A percentile compares a stretch with the other conserved stretches of the same genome.
These are phyloP conservation scores for Tuber microsphaerosporum DNA, from an alignment of 495 filamentous ascomycete genomes.

Conservation along the genomic window DNA sequence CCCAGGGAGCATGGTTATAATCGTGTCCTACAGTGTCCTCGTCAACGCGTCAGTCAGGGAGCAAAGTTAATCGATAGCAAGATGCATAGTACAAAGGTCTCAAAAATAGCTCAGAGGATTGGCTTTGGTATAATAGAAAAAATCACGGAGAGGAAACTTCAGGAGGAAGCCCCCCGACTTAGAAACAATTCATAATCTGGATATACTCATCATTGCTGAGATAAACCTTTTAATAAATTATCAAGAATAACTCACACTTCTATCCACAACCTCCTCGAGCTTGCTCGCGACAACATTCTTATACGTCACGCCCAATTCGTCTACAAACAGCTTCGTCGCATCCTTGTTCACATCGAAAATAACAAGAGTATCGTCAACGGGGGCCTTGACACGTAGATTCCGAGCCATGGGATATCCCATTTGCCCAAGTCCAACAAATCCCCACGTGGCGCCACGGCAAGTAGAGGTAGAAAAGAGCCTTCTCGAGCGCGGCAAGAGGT, in stretches of 20 bases:
- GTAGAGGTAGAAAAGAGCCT: slow-evolving; percentile 27
- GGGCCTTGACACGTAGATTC: slow-evolving; percentile 71
- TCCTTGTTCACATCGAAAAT: slow-evolving; percentile 68
- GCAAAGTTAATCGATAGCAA: background rate
- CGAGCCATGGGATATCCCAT: slow-evolving; percentile 91
- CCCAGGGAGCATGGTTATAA: slow-evolving; percentile 74
- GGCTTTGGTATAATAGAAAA: slow-evolving; percentile 49
- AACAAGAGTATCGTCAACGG: slow-evolving; percentile 59
- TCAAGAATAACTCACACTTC: slow-evolving; percentile 57
- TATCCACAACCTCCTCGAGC: slow-evolving; percentile 58
- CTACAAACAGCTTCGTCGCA: slow-evolving; percentile 53
- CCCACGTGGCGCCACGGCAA: slow-evolving; percentile 40
- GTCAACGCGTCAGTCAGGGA: background rate
- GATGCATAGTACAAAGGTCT: background rate
- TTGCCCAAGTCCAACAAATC: slow-evolving; percentile 78
- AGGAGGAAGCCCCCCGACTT: slow-evolving; percentile 46
- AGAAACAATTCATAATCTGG: slow-evolving; percentile 38
- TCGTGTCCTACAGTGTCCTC: slow-evolving; percentile 52
- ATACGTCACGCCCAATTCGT: slow-evolving; percentile 48
- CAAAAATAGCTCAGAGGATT: slow-evolving; percentile 56
- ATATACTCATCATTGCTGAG: slow-evolving; percentile 48
- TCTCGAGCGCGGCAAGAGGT: background rate
- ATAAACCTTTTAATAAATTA: slow-evolving; percentile 9
- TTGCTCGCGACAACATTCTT: slow-evolving; percentile 52
- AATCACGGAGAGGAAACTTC: slow-evolving; percentile 51